Evolutionary conservation across 1,284 basidiomycete genomes (phyloP).

Genomic region (Moesziomyces sp.): DNA sequence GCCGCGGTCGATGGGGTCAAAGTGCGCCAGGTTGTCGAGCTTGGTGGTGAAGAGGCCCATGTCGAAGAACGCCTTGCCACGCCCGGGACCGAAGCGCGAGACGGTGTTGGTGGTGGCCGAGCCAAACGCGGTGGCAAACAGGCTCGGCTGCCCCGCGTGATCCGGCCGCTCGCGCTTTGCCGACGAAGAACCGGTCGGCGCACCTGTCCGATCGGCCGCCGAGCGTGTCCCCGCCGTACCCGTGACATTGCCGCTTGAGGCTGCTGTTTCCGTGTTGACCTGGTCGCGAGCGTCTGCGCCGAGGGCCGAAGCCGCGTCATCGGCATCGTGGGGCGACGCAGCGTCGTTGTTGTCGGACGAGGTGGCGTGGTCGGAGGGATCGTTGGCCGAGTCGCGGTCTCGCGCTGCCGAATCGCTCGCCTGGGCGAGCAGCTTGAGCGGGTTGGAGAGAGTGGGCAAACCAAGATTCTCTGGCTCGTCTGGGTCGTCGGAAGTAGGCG

Average conservation of each 20-base stretch:
- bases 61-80: slow-evolving; percentile 47
- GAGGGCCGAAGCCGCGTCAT: too few species aligned
- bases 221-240: too few species aligned
- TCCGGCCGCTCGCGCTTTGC: neutral
- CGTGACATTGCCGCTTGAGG: too few species aligned
- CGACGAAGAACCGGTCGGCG: neutral
- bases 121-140: slow-evolving; percentile 25
- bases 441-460: slow-evolving; percentile 46
- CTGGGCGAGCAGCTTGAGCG: slow-evolving; percentile 46
- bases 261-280: too few species aligned
- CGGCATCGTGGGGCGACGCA: too few species aligned
- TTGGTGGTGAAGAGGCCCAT: slow-evolving; percentile 44
- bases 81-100: slow-evolving; percentile 36
- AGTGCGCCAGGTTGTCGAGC: slow-evolving; percentile 36
- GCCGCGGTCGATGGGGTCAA: slow-evolving; percentile 49
- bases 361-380: slow-evolving; percentile 3
- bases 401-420: slow-evolving; percentile 42
- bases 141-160: slow-evolving; percentile 12
- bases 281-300: too few species aligned
- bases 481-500: slow-evolving; percentile 40
- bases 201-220: too few species aligned
- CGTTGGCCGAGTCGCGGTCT: slow-evolving; percentile 33
- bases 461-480: slow-evolving; percentile 51
- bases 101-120: slow-evolving; percentile 28
- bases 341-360: neutral